Base-by-base conservation (phyloP, 1,139 yeast genomes). In the Pneumocystis sp. region DNA sequence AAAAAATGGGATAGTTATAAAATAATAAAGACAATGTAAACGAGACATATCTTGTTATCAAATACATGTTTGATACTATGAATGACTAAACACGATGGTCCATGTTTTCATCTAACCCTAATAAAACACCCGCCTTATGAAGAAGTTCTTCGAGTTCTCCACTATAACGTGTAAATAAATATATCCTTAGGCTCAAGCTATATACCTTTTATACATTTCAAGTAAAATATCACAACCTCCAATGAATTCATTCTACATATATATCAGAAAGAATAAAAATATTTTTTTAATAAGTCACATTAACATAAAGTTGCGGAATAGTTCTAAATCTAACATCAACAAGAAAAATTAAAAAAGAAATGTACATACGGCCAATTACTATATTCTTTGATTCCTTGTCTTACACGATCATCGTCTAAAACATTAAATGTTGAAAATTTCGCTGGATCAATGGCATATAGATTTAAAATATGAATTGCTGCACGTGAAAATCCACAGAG, bases 401-500 rank as follows among this genome's bases (percentile, higher is more conserved):
- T 87, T 70, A 95, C 82, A 72, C 93, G 97, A 3, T 87, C 84
- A 74, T 95, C 98, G 76, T 93, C 98, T 70, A 95, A 80, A 0
- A 95, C 98, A 73, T 95, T 93, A 77, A 87, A 95, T 50, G 98
- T 98, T 62, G 97, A 97, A 77, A 95, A 91, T 76, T 93, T 91
- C 62, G 79, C 82, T 5, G 98, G 98, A 76, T 95, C 97, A 42
- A 95, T 97, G 66, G 98, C 98, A 75, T 91, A 96, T 75, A 90
- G 95, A 25, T 98, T 97, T 69, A 95, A 81, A 63, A 90, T 83
- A 74, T 89, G 95, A 70, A 95, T 91, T 21, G 97, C 89, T 64
- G 96, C 96, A 73, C 96, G 83, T 6, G 97, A 90, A 74, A 95
- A 95, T 1, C 99, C 98, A 80, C 99, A 95, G 73, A 90, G 96